Evolutionary conservation across 495 filamentous ascomycete genomes (phyloP), one percentile per base, ranked within the genome.

Genomic region (Pseudoneurospora amorphoporcata): DNA sequence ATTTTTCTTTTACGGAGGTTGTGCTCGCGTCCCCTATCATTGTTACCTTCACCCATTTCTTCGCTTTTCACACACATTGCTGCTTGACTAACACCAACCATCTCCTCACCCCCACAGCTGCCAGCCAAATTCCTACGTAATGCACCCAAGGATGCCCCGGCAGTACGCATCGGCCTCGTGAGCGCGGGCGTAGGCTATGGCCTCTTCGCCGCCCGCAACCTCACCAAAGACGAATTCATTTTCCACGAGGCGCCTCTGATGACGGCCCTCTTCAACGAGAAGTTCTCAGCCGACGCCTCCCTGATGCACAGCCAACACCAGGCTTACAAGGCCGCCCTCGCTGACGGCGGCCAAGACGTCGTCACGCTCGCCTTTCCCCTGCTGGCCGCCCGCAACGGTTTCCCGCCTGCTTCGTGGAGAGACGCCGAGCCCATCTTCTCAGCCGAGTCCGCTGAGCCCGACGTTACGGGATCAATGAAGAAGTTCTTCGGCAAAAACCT

Each of bases 211-310:
- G 76, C 76, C 12, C 75, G 77, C 12, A 47, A 76, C 61, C 47
- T 80, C 19, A 23, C 19, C 6, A 53, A 72, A 37, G 75, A 72
- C 32, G 78, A 81, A 35, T 75, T 75, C 69, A 76, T 80, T 65
- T 78, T 79, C 70, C 70, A 73, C 71, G 79, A 81, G 58, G 74
- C 70, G 19, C 77, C 76, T 4, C 32, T 78, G 5, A 72, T 81
- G 65, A 68, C 41, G 32, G 76, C 75, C 43, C 42, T 71, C 19
- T 80, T 75, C 74, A 76, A 77, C 73, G 75, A 79, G 53, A 70
- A 32, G 17, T 68, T 71, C 69, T 39, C 70, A 7, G 65, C 61
- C 39, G 73, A 76, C 76, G 16, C 12, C 37, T 10, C 32, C 4
- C 40, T 73, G 16, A 41, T 75, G 43, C n/a, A 68, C 1, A 38